Evolutionary conservation across 169 alveolate species (phyloP).

Genomic region (Eimeria zaria): DNA sequence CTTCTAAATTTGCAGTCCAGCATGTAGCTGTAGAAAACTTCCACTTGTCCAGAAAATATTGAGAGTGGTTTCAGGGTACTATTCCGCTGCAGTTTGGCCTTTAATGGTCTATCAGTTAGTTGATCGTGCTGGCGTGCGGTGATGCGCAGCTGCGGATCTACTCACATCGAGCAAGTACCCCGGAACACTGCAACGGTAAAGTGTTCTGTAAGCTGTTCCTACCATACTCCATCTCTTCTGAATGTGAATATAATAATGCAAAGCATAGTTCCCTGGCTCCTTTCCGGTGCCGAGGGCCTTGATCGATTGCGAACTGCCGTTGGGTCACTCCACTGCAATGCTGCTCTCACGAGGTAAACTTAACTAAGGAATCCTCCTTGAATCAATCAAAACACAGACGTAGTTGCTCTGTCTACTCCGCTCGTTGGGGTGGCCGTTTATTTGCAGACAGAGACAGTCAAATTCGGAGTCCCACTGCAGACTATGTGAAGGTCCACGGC

Average conservation of each 20-base stretch:
- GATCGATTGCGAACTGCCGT: background rate
- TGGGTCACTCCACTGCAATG: background rate
- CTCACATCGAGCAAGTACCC: background rate
- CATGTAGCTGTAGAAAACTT: background rate
- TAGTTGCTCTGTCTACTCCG: background rate
- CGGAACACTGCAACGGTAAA: background rate
- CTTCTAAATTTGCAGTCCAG: background rate
- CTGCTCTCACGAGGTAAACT: background rate
- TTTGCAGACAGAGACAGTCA: background rate
- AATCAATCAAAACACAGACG: background rate
- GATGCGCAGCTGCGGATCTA: background rate
- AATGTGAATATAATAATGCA: background rate
- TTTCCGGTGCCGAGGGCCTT: background rate
- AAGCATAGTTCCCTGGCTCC: background rate
- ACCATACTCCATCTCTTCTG: background rate
- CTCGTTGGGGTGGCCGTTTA: background rate
- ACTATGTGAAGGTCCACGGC: background rate
- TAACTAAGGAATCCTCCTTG: background rate
- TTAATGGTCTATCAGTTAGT: background rate
- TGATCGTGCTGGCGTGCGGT: background rate
- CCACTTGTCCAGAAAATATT: background rate
- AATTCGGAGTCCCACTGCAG: background rate
- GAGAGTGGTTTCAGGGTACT: background rate
- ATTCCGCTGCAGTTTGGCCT: background rate
- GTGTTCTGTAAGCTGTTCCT: background rate